phyloP scores from a whole-genome alignment of 2,329 filamentous ascomycete genomes.

The Rutstroemia sp. region DNA sequence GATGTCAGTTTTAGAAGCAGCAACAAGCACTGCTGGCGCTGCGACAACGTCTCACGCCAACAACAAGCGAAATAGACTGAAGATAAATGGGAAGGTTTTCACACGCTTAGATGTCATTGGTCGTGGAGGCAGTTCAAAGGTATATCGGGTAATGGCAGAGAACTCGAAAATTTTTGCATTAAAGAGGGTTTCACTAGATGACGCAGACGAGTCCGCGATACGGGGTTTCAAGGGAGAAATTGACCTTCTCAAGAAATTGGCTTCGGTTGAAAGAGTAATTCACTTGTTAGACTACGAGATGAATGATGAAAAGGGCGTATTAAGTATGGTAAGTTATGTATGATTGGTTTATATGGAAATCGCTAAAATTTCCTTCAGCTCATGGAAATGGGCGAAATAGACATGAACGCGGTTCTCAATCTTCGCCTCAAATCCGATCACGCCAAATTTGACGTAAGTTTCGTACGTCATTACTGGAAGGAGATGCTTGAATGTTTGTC shows the following conservation, averaged over 20 bases:
- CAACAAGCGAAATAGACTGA: constrained; percentile 73
- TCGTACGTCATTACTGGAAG: constrained; percentile 97
- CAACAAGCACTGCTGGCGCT: constrained; percentile 75
- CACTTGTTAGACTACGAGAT: constrained; percentile 87
- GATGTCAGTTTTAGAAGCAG: constrained; percentile 92
- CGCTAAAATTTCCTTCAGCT: constrained; percentile 44
- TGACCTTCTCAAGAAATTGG: constrained; percentile 74
- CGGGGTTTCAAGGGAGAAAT: constrained; percentile 93
- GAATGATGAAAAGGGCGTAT: constrained; percentile 81
- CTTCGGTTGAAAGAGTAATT: constrained; percentile 83
- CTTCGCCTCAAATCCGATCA: constrained; percentile 64
- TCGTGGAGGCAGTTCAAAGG: constrained; percentile 85
- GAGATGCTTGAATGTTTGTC: constrained; percentile 97
- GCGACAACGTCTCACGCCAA: constrained; percentile 61
- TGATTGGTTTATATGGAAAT: not conserved
- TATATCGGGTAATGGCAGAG: constrained; percentile 94
- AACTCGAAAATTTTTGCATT: constrained; percentile 93
- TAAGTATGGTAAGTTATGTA: constrained; percentile 62
- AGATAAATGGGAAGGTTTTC: constrained; percentile 86
- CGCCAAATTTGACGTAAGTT: constrained; percentile 75
- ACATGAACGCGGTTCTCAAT: constrained; percentile 79
- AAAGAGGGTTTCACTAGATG: constrained; percentile 86
- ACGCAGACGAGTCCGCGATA: constrained; percentile 77
- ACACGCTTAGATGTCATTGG: constrained; percentile 86
- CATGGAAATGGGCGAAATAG: constrained; percentile 95